phyloP scores from a whole-genome alignment of 176 grass and related monocot genomes.

The Metroxylon sagu region DNA sequence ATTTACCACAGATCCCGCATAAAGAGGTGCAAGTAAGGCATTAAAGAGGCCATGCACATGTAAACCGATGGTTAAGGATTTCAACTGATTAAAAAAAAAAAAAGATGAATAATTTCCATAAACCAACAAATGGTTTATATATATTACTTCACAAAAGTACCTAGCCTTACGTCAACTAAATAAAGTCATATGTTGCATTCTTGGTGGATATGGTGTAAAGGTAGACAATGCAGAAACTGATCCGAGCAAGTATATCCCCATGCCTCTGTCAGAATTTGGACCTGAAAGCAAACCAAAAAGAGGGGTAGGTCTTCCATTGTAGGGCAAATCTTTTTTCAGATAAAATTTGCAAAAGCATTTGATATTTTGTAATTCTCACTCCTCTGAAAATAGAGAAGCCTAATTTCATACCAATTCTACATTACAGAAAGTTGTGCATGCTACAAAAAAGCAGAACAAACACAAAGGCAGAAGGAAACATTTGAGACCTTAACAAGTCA shows the following conservation, averaged over 20 bases:
- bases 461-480: neutral
- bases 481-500: too few relatives aligned
- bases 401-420: too few relatives aligned
- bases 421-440: neutral
- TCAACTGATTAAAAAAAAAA: constrained; percentile 11
- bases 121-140: neutral
- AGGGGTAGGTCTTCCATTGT: neutral
- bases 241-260: constrained; percentile 76
- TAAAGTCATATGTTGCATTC: too few relatives aligned
- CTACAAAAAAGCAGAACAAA: neutral
- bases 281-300: constrained; percentile 42
- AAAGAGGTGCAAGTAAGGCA: constrained; percentile 83
- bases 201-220: constrained; percentile 87
- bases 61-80: constrained; percentile 75
- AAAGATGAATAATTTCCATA: neutral
- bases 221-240: constrained; percentile 83
- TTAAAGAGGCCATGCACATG: constrained; percentile 99
- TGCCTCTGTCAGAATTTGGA: constrained; percentile 81
- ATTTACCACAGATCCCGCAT: constrained; percentile 85
- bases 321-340: neutral
- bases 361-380: too few relatives aligned
- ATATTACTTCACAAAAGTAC: neutral
- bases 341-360: neutral
- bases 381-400: neutral
- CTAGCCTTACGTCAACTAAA: neutral